A percentile compares a stretch with the other conserved stretches of the same genome.
These are phyloP conservation scores for Hymenotorrendiella dingleyae DNA, from an alignment of 2,329 filamentous ascomycete species.

Conservation along the genomic window DNA sequence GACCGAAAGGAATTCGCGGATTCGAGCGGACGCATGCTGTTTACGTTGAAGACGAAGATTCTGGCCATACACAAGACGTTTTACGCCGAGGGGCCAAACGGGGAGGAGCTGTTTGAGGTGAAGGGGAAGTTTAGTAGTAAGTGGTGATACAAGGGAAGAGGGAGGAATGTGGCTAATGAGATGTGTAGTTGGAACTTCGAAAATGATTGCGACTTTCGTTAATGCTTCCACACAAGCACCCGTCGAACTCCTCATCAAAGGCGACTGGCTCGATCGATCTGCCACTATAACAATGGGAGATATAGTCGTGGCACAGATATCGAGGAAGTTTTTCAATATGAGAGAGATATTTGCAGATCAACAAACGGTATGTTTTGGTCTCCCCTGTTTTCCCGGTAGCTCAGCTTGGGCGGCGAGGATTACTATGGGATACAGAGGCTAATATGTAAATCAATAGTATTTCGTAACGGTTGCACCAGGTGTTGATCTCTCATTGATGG, in stretches of 20 bases:
- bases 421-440: not conserved
- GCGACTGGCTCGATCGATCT: slow-evolving; percentile 51
- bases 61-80: slow-evolving; percentile 24
- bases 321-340: slow-evolving; percentile 49
- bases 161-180: not conserved
- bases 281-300: slow-evolving; percentile 50
- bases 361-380: slow-evolving; percentile 44
- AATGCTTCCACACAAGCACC: slow-evolving; percentile 38
- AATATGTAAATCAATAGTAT: slow-evolving; percentile 35
- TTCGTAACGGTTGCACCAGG: slow-evolving; percentile 56
- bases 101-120: slow-evolving; percentile 23
- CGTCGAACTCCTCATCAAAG: slow-evolving; percentile 50
- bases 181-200: slow-evolving; percentile 44
- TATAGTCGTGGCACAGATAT: slow-evolving; percentile 49
- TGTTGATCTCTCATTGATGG: slow-evolving; percentile 60
- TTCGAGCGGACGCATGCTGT: slow-evolving; percentile 13
- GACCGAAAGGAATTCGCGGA: slow-evolving; percentile 24
- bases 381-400: not conserved
- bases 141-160: not conserved
- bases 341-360: slow-evolving; percentile 53
- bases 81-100: slow-evolving; percentile 19
- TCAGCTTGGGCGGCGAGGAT: not conserved
- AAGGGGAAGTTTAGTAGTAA: slow-evolving; percentile 24
- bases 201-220: slow-evolving; percentile 52
- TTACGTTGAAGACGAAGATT: slow-evolving; percentile 20